phyloP scores from a whole-genome alignment of 768 basidiomycete species.

The Lactarius pseudohatsudake region DNA sequence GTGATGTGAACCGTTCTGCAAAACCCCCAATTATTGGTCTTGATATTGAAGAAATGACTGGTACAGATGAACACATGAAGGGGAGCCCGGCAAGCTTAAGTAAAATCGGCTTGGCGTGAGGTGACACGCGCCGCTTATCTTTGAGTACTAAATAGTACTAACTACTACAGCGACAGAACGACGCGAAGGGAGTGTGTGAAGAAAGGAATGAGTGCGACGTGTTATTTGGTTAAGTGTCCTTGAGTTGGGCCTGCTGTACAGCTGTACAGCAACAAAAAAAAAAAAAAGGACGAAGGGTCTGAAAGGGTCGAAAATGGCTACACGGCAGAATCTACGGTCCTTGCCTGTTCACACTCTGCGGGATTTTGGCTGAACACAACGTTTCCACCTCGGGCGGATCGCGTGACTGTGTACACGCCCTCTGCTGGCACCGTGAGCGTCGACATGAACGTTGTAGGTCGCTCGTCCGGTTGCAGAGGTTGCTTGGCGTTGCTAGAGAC shows the following conservation, averaged over 20 bases:
- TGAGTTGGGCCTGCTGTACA: not conserved
- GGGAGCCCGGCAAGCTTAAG: too few species aligned
- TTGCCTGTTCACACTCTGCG: not conserved
- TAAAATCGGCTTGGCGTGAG: not conserved
- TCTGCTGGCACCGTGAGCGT: slow-evolving; percentile 13
- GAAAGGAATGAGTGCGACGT: not conserved
- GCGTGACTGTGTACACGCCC: not conserved
- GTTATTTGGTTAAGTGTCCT: too few species aligned
- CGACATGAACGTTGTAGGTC: not conserved
- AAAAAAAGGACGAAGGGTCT: too few species aligned
- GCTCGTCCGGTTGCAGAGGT: not conserved
- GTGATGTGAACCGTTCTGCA: too few species aligned
- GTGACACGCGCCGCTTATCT: not conserved
- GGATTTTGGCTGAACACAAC: not conserved
- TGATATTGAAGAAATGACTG: not conserved
- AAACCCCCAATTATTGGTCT: too few species aligned
- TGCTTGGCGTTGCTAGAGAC: not conserved
- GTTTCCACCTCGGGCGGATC: not conserved
- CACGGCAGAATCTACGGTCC: not conserved
- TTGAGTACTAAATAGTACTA: not conserved
- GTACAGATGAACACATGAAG: not conserved
- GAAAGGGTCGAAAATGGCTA: not conserved
- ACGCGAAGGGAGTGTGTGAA: not conserved
- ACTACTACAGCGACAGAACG: not conserved
- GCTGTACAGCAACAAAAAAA: not conserved